phyloP scores from a whole-genome alignment of 2,329 filamentous ascomycete species.

The Domatiomyces catenatus region DNA sequence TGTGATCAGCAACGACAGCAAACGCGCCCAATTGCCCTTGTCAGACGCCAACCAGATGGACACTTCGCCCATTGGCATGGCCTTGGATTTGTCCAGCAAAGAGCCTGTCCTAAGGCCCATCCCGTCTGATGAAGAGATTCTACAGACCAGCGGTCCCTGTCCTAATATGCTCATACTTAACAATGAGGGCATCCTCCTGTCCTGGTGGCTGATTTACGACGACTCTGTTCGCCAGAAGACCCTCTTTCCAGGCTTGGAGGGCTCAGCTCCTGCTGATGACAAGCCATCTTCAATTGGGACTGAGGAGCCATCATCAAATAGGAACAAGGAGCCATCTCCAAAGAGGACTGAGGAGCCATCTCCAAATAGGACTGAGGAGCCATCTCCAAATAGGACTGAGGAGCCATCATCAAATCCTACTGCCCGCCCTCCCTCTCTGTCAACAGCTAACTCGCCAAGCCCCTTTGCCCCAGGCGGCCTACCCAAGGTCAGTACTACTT shows the following conservation, averaged over 20 bases:
- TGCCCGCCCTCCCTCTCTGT: background rate
- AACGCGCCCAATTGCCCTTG: constrained; percentile 61
- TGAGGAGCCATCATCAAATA: background rate
- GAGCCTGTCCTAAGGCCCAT: constrained; percentile 68
- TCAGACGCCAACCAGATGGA: constrained; percentile 47
- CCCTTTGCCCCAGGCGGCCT: constrained; percentile 6
- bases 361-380: background rate
- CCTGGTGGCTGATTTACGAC: constrained; percentile 87
- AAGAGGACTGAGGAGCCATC: background rate
- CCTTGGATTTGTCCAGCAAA: constrained; percentile 67
- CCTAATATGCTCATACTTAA: constrained; percentile 76
- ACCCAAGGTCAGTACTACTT: constrained; percentile 23
- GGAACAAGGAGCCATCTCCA: background rate
- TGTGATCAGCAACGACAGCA: constrained; percentile 56
- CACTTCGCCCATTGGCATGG: constrained; percentile 63
- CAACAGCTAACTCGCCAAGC: constrained; percentile 3
- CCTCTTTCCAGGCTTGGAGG: constrained; percentile 55
- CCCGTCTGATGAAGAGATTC: constrained; percentile 57
- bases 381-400: background rate
- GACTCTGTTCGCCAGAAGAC: constrained; percentile 64
- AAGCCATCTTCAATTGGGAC: no score
- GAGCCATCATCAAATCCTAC: background rate
- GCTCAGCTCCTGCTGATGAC: constrained; percentile 7
- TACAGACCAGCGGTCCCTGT: constrained; percentile 63
- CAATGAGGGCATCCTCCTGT: constrained; percentile 67